Conservation (phyloP, 495 filamentous ascomycete species). For the Penicillium cosmopolitanum region DNA sequence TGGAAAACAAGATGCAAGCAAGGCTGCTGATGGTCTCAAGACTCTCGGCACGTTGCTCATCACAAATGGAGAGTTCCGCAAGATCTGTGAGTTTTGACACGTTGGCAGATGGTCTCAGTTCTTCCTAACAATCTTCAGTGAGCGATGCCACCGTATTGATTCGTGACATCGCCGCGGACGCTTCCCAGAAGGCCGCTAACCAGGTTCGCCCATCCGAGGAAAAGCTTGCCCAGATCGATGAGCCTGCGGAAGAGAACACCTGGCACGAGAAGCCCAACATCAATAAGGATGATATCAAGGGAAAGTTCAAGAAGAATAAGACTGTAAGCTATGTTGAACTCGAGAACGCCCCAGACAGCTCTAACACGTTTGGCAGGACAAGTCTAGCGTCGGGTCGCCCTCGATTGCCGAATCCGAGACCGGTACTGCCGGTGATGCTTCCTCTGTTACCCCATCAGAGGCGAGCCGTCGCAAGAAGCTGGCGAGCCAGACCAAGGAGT, state of each 20-base stretch:
- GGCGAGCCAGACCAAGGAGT: slow-evolving; percentile 63
- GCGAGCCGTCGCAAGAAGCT: slow-evolving; percentile 34
- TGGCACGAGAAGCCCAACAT: slow-evolving; percentile 92
- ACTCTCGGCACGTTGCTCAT: slow-evolving; percentile 88
- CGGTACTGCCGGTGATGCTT: slow-evolving; percentile 6
- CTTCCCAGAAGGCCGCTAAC: slow-evolving; percentile 78
- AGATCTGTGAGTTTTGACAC: slow-evolving; percentile 70
- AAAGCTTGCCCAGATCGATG: slow-evolving; percentile 74
- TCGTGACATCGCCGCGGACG: slow-evolving; percentile 90
- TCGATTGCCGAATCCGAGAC: slow-evolving; percentile 15
- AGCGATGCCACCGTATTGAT: slow-evolving; percentile 82
- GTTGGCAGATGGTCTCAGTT: not conserved
- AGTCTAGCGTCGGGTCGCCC: slow-evolving; percentile 17
- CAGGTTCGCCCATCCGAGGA: slow-evolving; percentile 80
- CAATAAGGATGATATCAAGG: slow-evolving; percentile 69
- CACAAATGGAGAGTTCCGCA: slow-evolving; percentile 95
- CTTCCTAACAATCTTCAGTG: slow-evolving; percentile 57
- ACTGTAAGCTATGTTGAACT: slow-evolving; percentile 36
- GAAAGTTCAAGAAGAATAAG: slow-evolving; percentile 69
- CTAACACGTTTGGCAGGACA: slow-evolving; percentile 25
- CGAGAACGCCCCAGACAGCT: not conserved
- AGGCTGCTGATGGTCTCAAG: slow-evolving; percentile 82
- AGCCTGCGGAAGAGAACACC: slow-evolving; percentile 81
- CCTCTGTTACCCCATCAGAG: slow-evolving; percentile 21
- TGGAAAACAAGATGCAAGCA: slow-evolving; percentile 78